A percentile compares a stretch with the other conserved stretches of the same genome.
These are phyloP conservation scores for Candida tallmaniae DNA, from an alignment of 805 yeast genomes.

Conservation along the genomic window DNA sequence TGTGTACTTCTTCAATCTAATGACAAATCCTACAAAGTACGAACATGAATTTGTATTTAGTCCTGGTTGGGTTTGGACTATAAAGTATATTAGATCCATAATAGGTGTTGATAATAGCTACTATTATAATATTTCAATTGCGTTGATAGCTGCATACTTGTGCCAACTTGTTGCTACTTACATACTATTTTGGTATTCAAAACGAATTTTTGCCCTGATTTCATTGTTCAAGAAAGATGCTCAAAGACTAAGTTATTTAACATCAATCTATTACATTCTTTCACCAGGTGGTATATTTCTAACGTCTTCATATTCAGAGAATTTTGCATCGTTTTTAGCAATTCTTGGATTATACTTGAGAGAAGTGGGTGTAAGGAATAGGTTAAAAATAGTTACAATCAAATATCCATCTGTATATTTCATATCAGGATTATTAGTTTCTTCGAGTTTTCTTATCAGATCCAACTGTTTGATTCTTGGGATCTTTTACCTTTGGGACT, in stretches of 20 bases:
- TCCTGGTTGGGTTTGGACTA: conserved; percentile 64
- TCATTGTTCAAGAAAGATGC: conserved; percentile 16
- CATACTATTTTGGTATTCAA: conserved; percentile 48
- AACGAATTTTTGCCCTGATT: conserved; percentile 17
- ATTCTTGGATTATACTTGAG: conserved; percentile 54
- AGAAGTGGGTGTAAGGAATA: conserved; percentile 26
- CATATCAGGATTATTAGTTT: conserved; percentile 50
- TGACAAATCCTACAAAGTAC: conserved; percentile 46
- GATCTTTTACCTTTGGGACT: conserved; percentile 55
- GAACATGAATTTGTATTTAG: conserved; percentile 93
- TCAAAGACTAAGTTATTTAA: conserved; percentile 17
- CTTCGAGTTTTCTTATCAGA: conserved; percentile 58
- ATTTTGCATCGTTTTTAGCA: conserved; percentile 57
- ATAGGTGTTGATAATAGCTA: conserved; percentile 21
- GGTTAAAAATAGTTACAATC: conserved; percentile 1
- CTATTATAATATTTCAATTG: conserved; percentile 43
- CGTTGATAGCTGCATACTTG: conserved; percentile 47
- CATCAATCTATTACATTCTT: conserved; percentile 47
- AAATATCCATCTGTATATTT: conserved; percentile 23
- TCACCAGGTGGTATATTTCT: conserved; percentile 81
- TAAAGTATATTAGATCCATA: conserved; percentile 19
- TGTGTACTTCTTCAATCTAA: conserved; percentile 65
- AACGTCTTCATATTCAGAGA: conserved; percentile 72
- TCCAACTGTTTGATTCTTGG: conserved; percentile 80
- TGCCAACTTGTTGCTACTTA: conserved; percentile 49